Evolutionary conservation across 768 basidiomycete genomes (phyloP), one percentile per base, ranked within the genome.

Genomic region (Xerocomus brunneocitrinus): DNA sequence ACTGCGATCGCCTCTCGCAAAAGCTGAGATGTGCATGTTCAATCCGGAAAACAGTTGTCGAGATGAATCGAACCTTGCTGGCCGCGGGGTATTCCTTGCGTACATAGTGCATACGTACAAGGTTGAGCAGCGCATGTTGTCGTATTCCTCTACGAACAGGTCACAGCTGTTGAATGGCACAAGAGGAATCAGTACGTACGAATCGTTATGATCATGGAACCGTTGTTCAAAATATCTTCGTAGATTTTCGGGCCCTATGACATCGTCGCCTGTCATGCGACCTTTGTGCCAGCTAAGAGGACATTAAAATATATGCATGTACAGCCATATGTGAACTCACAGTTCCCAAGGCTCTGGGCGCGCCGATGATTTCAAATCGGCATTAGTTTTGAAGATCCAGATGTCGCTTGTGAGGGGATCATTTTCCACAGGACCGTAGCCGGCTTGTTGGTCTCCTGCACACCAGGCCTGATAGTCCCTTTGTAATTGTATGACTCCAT

Each of bases 191-290:
- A 25, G 41, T 8, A 75, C 89, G 60, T 54, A 91, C 89, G 89
- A 92, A 66, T 92, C 89, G 57, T 82, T 84, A 32, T 75, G 78
- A 52, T 87, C 83, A 57, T 91, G 85, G 62, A 93, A 93, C 62
- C 82, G 85, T 55, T 92, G 91, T 64, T 92, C 90, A 58, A 92
- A 93, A 66, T 88, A 93, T 49, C 80, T 73, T 32, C 89, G 79
- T 36, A 93, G 69, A 58, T 82, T 85, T 58, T 90, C 89, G 3
- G 80, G 76, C 0, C 88, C 89, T 8, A 78, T 59, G 42, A 81
- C 81, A 56, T 84, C 83, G 66, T 92, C 89, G 0, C 87, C 87
- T 5, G 79, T 77, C 12, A 77, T 74, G n/a, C 77, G 63, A 7
- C 79, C 81, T 51, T 79, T 79, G 63, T 89, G 82, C 78, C 81